Evolutionary conservation across 768 basidiomycete genomes (phyloP), one percentile per base, ranked within the genome.

Genomic region (Cystobasidium tubakii): DNA sequence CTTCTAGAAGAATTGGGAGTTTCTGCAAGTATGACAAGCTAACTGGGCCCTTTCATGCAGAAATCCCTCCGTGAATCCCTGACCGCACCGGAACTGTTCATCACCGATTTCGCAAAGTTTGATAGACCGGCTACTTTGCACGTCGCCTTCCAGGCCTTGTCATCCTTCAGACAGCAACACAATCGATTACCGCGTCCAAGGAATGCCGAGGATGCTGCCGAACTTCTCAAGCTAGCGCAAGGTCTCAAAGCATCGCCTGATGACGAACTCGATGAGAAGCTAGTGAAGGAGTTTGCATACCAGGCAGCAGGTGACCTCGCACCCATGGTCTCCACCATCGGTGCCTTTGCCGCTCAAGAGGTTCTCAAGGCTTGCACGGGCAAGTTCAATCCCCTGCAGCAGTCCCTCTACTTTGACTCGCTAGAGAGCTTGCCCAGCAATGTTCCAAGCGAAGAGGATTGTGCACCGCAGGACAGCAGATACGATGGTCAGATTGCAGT

Each of bases 311-410:
- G 96, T 1, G 91, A 96, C 78, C 79, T 99, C 42, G 85, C 93
- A 23, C 95, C 96, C 19, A 83, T 98, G 73, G 87, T 89, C 72
- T 95, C 96, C 21, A 92, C 98, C 64, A 86, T 97, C 74, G 96
- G 96, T 76, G 96, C 92, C 1, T 98, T 98, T 79, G 92, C 97
- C 67, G 96, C 95, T 9, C 96, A 99, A 81, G 96, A 99, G 80
- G 90, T 92, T 25, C 85, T 99, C 77, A 99, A 99, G 82, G 94
- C 95, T 1, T 90, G 89, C 82, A 93, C 93, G 46, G 92, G 92
- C 75, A 99, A 99, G 83, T 99, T 99, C 84, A 91, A 95, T 78
- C 96, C 96, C 0, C 90, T 92, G 86, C 83, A 92, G 64, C 96
- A 99, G 80, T 86, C 91, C 81, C 84, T 97, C 81, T 99, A 97